Evolutionary conservation across 192 early-diverging fungal genomes (phyloP).

Genomic region (Thamnidium elegans): DNA sequence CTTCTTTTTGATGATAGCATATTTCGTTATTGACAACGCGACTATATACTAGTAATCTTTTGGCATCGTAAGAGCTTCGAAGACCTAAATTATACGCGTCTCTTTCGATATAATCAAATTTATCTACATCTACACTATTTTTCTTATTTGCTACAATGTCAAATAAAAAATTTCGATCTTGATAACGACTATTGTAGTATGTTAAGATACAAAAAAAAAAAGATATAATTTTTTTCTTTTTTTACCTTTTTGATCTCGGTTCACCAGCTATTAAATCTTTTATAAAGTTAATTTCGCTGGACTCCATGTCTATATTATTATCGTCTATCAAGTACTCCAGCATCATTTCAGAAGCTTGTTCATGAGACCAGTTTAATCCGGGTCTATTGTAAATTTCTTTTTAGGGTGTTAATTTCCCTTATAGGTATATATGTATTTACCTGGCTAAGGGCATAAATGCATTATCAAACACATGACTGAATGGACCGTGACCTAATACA

Average conservation of each 20-base stretch:
- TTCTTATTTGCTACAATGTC: conserved; percentile 96
- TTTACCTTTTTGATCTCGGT: conserved; percentile 41
- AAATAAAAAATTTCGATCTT: conserved; percentile 73
- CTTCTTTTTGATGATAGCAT: conserved; percentile 87
- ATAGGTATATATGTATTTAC: conserved; percentile 6
- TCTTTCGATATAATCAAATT: conserved; percentile 77
- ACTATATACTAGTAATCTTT: conserved; percentile 71
- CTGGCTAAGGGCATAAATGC: conserved; percentile 72
- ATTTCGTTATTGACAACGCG: conserved; percentile 89
- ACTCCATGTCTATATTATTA: conserved; percentile 63
- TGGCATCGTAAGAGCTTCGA: conserved; percentile 45
- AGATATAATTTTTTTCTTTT: neutral
- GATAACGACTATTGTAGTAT: conserved; percentile 19
- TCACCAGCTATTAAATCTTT: conserved; percentile 69
- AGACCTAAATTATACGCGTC: conserved; percentile 80
- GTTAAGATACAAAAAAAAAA: too few species aligned
- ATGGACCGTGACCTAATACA: conserved; percentile 85
- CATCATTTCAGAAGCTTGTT: conserved; percentile 83
- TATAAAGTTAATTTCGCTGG: conserved; percentile 57
- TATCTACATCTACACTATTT: conserved; percentile 92
- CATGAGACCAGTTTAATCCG: conserved; percentile 64
- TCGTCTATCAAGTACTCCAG: conserved; percentile 77
- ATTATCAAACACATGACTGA: conserved; percentile 94
- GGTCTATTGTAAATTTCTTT: conserved; percentile 26
- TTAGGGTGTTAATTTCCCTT: neutral